Evolutionary conservation across 2,329 filamentous ascomycete species (phyloP), one percentile per base, ranked within the genome.

Genomic region (Xylariomycetidae sp.): DNA sequence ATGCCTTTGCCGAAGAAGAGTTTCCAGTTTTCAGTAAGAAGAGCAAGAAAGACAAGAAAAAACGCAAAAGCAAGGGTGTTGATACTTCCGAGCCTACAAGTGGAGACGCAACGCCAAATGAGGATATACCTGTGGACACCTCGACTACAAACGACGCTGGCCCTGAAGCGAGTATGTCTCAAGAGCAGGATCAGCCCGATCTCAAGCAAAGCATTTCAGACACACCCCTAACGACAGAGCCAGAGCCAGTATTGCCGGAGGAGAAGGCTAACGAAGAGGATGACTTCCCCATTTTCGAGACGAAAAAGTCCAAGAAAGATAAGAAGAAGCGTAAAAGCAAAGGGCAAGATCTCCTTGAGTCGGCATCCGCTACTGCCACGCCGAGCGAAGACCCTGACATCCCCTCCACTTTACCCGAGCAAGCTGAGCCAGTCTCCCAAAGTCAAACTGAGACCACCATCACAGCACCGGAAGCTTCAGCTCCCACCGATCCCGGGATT

Each of bases 251-350:
- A 9, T 19, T 23, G 5, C 7, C 34, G 8, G 36, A 42, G 33
- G 31, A 34, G 11, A 16, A 30, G 10, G 8, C 15, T 5, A 3
- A 7, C 3, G n/a, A 20, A 9, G 34, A 34, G 8, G 16, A 38
- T 14, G 22, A 31, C 16, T 7, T 28, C 7, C 35, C 42, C n/a
- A 38, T 38, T n/a, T 7, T 23, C 17, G 18, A 30, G 32, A 37
- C 41, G 8, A 50, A 52, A 33, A 51, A 51, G 36, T 38, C 38
- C 27, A 51, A 53, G 33, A 61, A 59, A 37, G 46, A 48, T 26
- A 58, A 58, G 45, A 56, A 54, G 38, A 54, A 58, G 39, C 30
- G 11, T 13, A 25, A 41, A 14, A 32, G 27, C 15, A 25, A 31
- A 16, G 15, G n/a, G 12, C 30, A 17, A 13, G n/a, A 23, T 15